These are phyloP conservation scores for Saposhnikovia divaricata DNA, from an alignment of 129 eudicot species.

Conservation along the genomic window DNA sequence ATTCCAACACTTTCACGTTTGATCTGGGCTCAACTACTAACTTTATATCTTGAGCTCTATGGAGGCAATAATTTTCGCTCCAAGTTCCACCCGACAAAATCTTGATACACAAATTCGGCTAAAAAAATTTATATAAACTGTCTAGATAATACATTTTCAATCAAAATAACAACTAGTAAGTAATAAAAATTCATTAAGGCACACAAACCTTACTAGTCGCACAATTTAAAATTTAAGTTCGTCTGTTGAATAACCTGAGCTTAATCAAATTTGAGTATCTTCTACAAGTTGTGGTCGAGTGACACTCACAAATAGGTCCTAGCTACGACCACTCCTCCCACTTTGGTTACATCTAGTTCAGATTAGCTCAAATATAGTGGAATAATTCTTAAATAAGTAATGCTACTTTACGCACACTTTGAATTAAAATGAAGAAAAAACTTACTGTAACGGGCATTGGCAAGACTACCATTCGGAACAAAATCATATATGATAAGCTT, in stretches of 20 bases:
- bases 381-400: not conserved
- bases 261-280: not conserved
- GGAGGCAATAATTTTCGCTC: not conserved
- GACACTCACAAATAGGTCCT: not conserved
- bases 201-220: not conserved
- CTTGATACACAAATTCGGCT: not conserved
- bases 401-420: constrained; percentile 13
- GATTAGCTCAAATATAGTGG: not conserved
- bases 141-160: not conserved
- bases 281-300: not conserved
- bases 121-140: too few species aligned
- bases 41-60: not conserved
- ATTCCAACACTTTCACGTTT: not conserved
- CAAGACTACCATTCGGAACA: constrained; percentile 94
- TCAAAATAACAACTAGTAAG: too few species aligned
- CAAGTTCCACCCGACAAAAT: not conserved
- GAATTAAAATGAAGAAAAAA: constrained; percentile 3
- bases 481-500: constrained; percentile 86
- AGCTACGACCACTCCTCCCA: not conserved
- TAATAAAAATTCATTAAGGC: not conserved
- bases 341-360: not conserved
- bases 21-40: not conserved
- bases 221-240: not conserved
- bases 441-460: constrained; percentile 89
- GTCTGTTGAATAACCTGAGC: not conserved